phyloP scores from a whole-genome alignment of 2,329 filamentous ascomycete species.

The Xylariales sp. region DNA sequence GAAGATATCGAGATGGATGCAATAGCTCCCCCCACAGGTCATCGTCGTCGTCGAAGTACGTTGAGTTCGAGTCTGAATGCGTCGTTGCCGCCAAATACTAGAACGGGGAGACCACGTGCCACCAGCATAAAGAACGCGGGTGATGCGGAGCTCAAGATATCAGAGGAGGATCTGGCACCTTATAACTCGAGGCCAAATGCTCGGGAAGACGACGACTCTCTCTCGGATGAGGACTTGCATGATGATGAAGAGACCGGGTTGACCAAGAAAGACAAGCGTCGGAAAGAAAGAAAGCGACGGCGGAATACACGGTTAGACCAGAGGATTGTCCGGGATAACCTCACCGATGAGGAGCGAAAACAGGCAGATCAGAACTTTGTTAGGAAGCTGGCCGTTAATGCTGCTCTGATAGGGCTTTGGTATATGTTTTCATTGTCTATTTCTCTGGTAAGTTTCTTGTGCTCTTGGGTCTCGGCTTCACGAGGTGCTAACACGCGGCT shows the following conservation, averaged over 20 bases:
- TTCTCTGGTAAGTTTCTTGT: slow-evolving; percentile 75
- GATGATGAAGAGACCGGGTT: slow-evolving; percentile 93
- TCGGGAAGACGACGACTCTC: slow-evolving; percentile 61
- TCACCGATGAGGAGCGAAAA: slow-evolving; percentile 78
- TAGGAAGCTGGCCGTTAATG: slow-evolving; percentile 77
- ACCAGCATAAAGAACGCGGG: slow-evolving; percentile 47
- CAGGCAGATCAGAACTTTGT: slow-evolving; percentile 80
- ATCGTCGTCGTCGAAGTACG: slow-evolving; percentile 67
- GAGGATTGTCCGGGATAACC: slow-evolving; percentile 70
- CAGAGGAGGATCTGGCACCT: slow-evolving; percentile 55
- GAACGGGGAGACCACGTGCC: slow-evolving; percentile 45
- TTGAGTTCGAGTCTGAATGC: slow-evolving; percentile 57
- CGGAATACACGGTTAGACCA: slow-evolving; percentile 77
- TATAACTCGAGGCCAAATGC: slow-evolving; percentile 47
- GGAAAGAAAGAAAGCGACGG: slow-evolving; percentile 73
- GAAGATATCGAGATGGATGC: slow-evolving; percentile 68
- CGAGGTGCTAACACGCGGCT: slow-evolving; percentile 3
- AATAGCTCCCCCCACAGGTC: slow-evolving; percentile 59
- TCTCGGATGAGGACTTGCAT: slow-evolving; percentile 77
- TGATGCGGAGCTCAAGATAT: slow-evolving; percentile 59
- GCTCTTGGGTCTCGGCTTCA: not conserved
- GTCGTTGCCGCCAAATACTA: slow-evolving; percentile 39
- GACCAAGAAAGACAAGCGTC: slow-evolving; percentile 76
- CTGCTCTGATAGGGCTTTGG: slow-evolving; percentile 86
- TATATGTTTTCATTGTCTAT: slow-evolving; percentile 92